These are phyloP conservation scores for Boletus rubropictus DNA, from an alignment of 768 basidiomycete genomes.

Conservation along the genomic window DNA sequence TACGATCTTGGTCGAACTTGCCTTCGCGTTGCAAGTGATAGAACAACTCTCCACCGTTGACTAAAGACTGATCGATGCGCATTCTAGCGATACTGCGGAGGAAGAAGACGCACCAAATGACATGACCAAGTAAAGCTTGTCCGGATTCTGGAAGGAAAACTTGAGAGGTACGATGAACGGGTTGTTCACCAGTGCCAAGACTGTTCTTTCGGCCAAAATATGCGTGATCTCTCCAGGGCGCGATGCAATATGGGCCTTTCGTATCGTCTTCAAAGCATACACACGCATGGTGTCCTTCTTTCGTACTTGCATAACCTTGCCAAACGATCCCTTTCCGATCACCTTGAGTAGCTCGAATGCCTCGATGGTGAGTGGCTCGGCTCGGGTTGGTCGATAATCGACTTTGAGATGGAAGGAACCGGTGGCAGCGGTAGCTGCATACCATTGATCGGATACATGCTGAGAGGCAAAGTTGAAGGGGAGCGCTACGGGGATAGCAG, in stretches of 20 bases:
- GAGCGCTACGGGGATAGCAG: background rate
- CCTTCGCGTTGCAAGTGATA: conserved; percentile 97
- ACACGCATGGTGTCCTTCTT: conserved; percentile 98
- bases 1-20: conserved; percentile 89
- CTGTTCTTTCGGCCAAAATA: conserved; percentile 94
- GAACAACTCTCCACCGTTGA: conserved; percentile 97
- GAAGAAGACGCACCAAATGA: conserved; percentile 65
- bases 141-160: conserved; percentile 97
- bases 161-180: conserved; percentile 99
- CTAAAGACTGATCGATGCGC: conserved; percentile 33
- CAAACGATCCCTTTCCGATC: conserved; percentile 95
- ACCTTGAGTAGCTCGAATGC: conserved; percentile 96
- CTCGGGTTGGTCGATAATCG: conserved; percentile 82
- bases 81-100: background rate
- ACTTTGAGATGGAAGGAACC: conserved; percentile 96
- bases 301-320: conserved; percentile 99
- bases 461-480: conserved; percentile 25
- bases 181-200: conserved; percentile 94
- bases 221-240: conserved; percentile 97
- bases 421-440: conserved; percentile 70
- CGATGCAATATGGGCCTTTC: conserved; percentile 96
- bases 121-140: conserved; percentile 96
- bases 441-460: conserved; percentile 91
- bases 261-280: conserved; percentile 96
- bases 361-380: conserved; percentile 88